Evolutionary conservation across 345 rosid species (phyloP), one percentile per base, ranked within the genome.

Genomic region (Pugionium cornutum): DNA sequence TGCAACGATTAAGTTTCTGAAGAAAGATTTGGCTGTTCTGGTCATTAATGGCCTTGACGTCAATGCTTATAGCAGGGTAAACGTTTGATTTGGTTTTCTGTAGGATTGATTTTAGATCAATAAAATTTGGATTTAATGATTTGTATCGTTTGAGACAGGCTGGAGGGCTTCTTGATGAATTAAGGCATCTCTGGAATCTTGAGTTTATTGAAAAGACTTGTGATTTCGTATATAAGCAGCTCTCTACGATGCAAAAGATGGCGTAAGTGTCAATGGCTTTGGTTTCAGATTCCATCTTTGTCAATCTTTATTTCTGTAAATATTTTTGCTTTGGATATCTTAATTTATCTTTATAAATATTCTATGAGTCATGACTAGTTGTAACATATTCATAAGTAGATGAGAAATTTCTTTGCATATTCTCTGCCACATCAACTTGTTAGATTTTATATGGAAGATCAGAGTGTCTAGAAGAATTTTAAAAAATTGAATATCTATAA

Each of bases 1-100:
- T 32, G 99, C 99, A 1, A 90, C 95, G 65, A 75, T 82, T 72
- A 94, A 80, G 86, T 88, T 86, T 76, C 60, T 94, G 57, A 94
- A 85, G 87, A 79, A 82, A 72, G 99, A 90, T 49, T 75, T 94
- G 42, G 97, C 95, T 70, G 97, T 88, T 88, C 91, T 94, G 70
- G 78, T 94, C 27, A 69, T 78, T 60, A 85, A 87, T 76, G 97
- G 96, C 11, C 97, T 84, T 29, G 99, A 94, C 39, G 70, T 75
- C 66, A 83, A 88, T 49, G 99, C 96, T 56, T 88, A 66, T 60
- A 91, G 83, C 70, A 80, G 97, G 78, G 99, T 94, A 75, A 37
- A 18, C 11, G 5, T 54, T 63, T 70, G 34, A 34, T 45, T 66
- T 59, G 3, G 9, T 4, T 18, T 6, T 9, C 7, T 37, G 2